Evolutionary conservation across 768 basidiomycete species (phyloP).

Genomic region (Saitozyma sp.): DNA sequence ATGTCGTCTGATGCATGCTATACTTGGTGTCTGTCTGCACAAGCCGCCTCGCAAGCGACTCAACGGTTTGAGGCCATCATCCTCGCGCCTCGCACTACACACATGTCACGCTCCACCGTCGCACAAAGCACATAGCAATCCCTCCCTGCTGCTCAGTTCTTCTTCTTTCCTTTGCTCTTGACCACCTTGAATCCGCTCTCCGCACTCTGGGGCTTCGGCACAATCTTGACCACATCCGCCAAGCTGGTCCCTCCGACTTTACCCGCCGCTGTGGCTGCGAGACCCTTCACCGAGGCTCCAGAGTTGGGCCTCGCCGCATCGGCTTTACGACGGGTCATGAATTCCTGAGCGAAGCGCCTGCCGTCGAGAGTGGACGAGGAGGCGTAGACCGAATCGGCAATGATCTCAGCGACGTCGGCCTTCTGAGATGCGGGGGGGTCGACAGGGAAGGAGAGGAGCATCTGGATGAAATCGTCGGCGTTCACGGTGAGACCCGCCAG

Average conservation of each 20-base stretch:
- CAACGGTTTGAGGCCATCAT: no score
- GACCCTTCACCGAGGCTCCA: background rate
- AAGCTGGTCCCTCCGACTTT: slow-evolving; percentile 24
- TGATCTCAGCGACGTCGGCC: slow-evolving; percentile 73
- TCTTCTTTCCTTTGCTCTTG: slow-evolving; percentile 86
- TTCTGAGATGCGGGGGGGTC: slow-evolving; percentile 62
- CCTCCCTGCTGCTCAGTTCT: slow-evolving; percentile 23
- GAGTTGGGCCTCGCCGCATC: slow-evolving; percentile 60
- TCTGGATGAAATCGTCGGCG: slow-evolving; percentile 96
- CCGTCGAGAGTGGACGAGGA: slow-evolving; percentile 95
- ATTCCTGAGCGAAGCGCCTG: slow-evolving; percentile 89
- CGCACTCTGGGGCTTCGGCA: slow-evolving; percentile 67
- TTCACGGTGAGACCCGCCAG: slow-evolving; percentile 69
- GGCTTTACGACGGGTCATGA: slow-evolving; percentile 77
- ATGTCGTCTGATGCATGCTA: no score
- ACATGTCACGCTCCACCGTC: no score
- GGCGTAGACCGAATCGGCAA: slow-evolving; percentile 90
- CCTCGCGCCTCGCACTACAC: no score
- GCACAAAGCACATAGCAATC: no score
- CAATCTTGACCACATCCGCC: slow-evolving; percentile 73
- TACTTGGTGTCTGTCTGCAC: no score
- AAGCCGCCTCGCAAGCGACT: no score
- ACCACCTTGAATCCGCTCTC: slow-evolving; percentile 91
- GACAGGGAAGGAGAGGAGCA: slow-evolving; percentile 90
- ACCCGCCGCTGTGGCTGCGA: slow-evolving; percentile 21